Evolutionary conservation across 2,329 filamentous ascomycete genomes (phyloP).

Genomic region (Fusarium concolor): DNA sequence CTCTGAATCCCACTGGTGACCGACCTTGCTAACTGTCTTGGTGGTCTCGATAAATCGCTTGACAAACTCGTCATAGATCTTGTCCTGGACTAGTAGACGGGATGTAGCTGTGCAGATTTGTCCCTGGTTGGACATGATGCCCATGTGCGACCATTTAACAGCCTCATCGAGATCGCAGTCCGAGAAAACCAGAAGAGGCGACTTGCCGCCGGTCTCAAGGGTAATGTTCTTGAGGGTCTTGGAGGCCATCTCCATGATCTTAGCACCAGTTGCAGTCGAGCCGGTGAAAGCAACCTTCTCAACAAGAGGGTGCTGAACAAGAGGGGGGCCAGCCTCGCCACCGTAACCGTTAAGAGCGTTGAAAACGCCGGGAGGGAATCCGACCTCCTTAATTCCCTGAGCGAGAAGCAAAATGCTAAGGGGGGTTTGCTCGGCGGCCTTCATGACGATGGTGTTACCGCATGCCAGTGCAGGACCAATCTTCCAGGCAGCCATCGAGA

Average conservation of each 20-base stretch:
- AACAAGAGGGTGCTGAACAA: slow-evolving; percentile 64
- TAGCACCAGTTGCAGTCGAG: slow-evolving; percentile 75
- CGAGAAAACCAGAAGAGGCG: slow-evolving; percentile 79
- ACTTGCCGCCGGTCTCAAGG: slow-evolving; percentile 82
- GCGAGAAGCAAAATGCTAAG: slow-evolving; percentile 74
- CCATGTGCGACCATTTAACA: slow-evolving; percentile 79
- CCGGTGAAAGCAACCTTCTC: slow-evolving; percentile 86
- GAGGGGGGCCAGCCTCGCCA: slow-evolving; percentile 77
- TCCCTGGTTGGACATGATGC: slow-evolving; percentile 72
- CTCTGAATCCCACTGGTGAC: slow-evolving; percentile 47
- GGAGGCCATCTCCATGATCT: slow-evolving; percentile 82
- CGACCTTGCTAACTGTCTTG: slow-evolving; percentile 56
- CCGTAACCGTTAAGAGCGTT: slow-evolving; percentile 83
- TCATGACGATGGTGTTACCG: slow-evolving; percentile 77
- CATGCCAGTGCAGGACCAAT: slow-evolving; percentile 76
- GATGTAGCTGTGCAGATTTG: slow-evolving; percentile 78
- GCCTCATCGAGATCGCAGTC: slow-evolving; percentile 80
- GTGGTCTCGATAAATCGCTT: slow-evolving; percentile 80
- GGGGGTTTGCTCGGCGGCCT: slow-evolving; percentile 80
- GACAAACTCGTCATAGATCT: slow-evolving; percentile 86
- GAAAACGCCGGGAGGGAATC: slow-evolving; percentile 79
- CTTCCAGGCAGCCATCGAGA: slow-evolving; percentile 85
- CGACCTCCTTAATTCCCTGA: slow-evolving; percentile 75
- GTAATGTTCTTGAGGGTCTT: slow-evolving; percentile 63
- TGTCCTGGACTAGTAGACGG: slow-evolving; percentile 84